These are phyloP conservation scores for Rhizopogon vulgaris DNA, from an alignment of 768 basidiomycete genomes.

Conservation along the genomic window DNA sequence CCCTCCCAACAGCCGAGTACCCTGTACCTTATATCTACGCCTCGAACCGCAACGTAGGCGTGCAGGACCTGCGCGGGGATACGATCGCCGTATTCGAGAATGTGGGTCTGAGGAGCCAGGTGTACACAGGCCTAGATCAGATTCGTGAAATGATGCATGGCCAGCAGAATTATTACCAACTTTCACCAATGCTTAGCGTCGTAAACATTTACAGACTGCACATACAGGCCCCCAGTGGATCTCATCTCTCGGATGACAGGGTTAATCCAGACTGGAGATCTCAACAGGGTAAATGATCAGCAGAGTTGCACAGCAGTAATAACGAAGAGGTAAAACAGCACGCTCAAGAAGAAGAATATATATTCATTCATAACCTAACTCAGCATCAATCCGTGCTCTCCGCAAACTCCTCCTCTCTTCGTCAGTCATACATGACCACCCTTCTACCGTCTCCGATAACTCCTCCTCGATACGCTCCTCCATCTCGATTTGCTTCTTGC, in stretches of 20 bases:
- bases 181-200: too few species aligned
- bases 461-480: constrained; percentile 83
- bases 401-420: constrained; percentile 46
- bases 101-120: constrained; percentile 41
- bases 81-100: constrained; percentile 57
- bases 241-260: too few species aligned
- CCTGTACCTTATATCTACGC: constrained; percentile 53
- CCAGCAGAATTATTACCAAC: too few species aligned
- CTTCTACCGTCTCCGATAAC: constrained; percentile 65
- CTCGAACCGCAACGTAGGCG: constrained; percentile 59
- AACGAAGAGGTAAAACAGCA: neutral
- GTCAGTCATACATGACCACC: constrained; percentile 41
- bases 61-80: constrained; percentile 49
- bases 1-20: constrained; percentile 39
- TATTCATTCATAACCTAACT: constrained; percentile 49
- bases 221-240: too few species aligned
- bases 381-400: constrained; percentile 56
- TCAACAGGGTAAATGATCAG: too few species aligned
- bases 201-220: too few species aligned
- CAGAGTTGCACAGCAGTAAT: neutral
- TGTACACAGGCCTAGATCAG: constrained; percentile 59
- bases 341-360: neutral
- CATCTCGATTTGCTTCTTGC: constrained; percentile 68
- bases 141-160: constrained; percentile 64
- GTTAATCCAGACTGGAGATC: too few species aligned